Evolutionary conservation across 2,329 filamentous ascomycete genomes (phyloP).

Genomic region (Alternaria arborescens): DNA sequence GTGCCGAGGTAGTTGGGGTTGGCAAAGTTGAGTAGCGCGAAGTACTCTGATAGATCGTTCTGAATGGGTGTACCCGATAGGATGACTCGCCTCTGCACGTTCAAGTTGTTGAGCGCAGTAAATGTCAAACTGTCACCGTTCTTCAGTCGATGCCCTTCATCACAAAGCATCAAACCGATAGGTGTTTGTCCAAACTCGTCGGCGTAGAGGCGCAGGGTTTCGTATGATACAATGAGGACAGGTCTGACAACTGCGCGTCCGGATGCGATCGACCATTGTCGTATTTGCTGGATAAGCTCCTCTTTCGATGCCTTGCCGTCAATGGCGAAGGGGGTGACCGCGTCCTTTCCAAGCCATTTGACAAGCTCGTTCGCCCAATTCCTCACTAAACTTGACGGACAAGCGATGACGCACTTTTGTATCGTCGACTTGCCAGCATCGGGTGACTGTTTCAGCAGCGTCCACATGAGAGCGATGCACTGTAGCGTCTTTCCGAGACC

Average conservation of each 20-base stretch:
- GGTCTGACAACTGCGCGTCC: constrained; percentile 90
- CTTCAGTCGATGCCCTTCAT: constrained; percentile 95
- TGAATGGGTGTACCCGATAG: constrained; percentile 97
- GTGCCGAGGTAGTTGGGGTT: constrained; percentile 93
- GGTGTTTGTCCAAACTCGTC: constrained; percentile 88
- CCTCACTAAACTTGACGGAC: constrained; percentile 92
- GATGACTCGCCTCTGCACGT: constrained; percentile 91
- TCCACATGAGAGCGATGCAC: constrained; percentile 97
- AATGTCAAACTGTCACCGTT: constrained; percentile 98
- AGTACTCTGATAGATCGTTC: constrained; percentile 98
- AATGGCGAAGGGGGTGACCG: constrained; percentile 91
- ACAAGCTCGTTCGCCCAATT: constrained; percentile 98
- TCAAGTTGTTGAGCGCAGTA: constrained; percentile 85
- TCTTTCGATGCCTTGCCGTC: constrained; percentile 97
- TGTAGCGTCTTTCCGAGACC: constrained; percentile 96
- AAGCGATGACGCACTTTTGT: constrained; percentile 96
- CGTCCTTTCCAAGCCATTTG: constrained; percentile 95
- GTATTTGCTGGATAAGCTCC: constrained; percentile 86
- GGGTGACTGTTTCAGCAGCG: constrained; percentile 90
- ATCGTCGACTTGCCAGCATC: constrained; percentile 94
- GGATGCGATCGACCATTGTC: constrained; percentile 92
- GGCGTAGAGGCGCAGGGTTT: constrained; percentile 89
- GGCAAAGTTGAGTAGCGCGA: constrained; percentile 92
- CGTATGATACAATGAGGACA: constrained; percentile 97
- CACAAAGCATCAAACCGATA: constrained; percentile 92